Conservation (phyloP, 495 filamentous ascomycete species). For the Aspergillus leporis region DNA sequence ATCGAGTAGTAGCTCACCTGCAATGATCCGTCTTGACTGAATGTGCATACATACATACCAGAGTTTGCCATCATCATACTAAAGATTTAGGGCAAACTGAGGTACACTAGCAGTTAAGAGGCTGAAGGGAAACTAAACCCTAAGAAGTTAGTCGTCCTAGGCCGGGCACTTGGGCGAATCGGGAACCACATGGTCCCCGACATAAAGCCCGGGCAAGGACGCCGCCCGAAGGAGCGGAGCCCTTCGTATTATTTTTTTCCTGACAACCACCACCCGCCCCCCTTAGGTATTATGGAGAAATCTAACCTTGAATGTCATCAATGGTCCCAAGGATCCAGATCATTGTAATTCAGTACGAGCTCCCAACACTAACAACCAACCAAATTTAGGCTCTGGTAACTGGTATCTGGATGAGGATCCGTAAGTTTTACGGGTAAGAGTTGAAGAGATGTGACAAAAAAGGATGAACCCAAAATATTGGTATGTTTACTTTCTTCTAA, state of each 20-base stretch:
- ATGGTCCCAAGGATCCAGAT: constrained; percentile 11
- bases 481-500: background rate
- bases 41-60: background rate
- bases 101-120: background rate
- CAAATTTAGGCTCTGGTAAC: background rate
- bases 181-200: constrained; percentile 29
- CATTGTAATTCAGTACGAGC: background rate
- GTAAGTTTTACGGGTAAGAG: constrained; percentile 12
- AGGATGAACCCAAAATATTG: constrained; percentile 10
- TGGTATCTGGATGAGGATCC: constrained; percentile 10
- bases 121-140: constrained; percentile 12
- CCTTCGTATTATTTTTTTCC: constrained; percentile 2
- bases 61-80: too few relatives aligned
- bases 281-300: background rate
- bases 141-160: constrained; percentile 3
- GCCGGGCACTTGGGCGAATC: constrained; percentile 20
- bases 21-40: background rate
- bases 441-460: constrained; percentile 13
- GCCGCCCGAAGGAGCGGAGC: constrained; percentile 18
- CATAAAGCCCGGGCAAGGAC: constrained; percentile 21
- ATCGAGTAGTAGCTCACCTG: background rate
- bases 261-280: background rate
- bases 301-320: constrained; percentile 5
- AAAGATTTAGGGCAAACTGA: background rate
- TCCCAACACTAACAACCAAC: background rate